Conservation (phyloP, 2,329 filamentous ascomycete species). For the Alternaria gansuensis region DNA sequence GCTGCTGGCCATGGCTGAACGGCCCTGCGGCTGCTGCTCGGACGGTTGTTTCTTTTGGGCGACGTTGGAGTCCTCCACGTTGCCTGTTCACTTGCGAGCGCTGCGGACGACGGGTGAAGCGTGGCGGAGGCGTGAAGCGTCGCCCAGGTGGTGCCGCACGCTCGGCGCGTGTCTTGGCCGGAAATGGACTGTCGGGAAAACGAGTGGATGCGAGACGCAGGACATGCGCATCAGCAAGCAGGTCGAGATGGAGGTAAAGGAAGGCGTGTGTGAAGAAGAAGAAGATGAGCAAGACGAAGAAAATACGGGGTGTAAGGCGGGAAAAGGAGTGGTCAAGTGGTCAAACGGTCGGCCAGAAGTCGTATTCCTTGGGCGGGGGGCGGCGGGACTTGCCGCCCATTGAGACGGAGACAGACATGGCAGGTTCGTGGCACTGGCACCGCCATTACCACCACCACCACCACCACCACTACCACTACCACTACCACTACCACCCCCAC, state of each 20-base stretch:
- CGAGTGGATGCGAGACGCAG: constrained; percentile 22
- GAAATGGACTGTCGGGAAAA: constrained; percentile 4
- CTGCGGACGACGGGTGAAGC: constrained; percentile 16
- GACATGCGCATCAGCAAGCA: constrained; percentile 19
- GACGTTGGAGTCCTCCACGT: constrained; percentile 40
- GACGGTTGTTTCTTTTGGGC: constrained; percentile 35
- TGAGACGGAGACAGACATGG: not conserved
- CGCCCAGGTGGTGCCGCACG: constrained; percentile 2
- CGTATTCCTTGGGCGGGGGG: constrained; percentile 10
- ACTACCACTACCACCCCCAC: constrained; percentile 15
- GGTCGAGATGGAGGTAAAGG: not conserved
- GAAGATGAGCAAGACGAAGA: constrained; percentile 3
- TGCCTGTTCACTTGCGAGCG: constrained; percentile 21
- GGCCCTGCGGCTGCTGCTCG: constrained; percentile 27
- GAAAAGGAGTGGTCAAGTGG: constrained; percentile 18
- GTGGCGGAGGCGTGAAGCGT: constrained; percentile 4
- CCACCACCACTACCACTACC: constrained; percentile 8
- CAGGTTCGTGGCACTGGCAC: not conserved
- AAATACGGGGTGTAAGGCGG: constrained; percentile 5
- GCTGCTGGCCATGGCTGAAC: constrained; percentile 74
- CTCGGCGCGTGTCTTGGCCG: constrained; percentile 12
- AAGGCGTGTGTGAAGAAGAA: constrained; percentile 6
- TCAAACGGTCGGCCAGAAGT: constrained; percentile 18
- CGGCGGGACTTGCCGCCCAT: constrained; percentile 23
- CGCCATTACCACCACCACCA: not conserved